A percentile compares a stretch with the other conserved stretches of the same genome.
These are phyloP conservation scores for Solanum microdontum DNA, from an alignment of 257 asterid species.

Conservation along the genomic window DNA sequence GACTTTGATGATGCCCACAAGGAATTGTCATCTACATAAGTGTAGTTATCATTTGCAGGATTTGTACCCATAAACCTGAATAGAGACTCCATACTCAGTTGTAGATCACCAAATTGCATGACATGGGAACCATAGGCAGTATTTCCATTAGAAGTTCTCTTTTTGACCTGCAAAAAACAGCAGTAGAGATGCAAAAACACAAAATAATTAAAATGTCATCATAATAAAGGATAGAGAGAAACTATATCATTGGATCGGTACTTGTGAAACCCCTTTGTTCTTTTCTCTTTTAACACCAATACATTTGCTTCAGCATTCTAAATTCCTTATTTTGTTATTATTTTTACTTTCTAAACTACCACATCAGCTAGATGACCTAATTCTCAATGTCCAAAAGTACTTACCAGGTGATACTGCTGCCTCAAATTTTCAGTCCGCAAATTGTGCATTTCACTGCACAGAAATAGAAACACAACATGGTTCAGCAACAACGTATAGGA, in stretches of 20 bases:
- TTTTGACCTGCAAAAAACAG: conserved; percentile 50
- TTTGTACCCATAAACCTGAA: conserved; percentile 62
- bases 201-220: neutral
- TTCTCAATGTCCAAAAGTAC: conserved; percentile 7
- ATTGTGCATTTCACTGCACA: conserved; percentile 78
- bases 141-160: conserved; percentile 54
- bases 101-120: conserved; percentile 80
- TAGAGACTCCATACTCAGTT: conserved; percentile 42
- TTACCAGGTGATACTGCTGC: conserved; percentile 84
- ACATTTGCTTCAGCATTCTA: neutral
- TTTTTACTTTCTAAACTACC: neutral
- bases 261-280: neutral
- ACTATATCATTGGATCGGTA: neutral
- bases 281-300: neutral
- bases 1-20: conserved; percentile 35
- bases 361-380: neutral
- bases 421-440: conserved; percentile 64
- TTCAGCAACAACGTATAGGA: neutral
- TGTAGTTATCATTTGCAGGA: conserved; percentile 72
- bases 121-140: conserved; percentile 76
- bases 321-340: neutral
- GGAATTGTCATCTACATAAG: conserved; percentile 46
- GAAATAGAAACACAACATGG: neutral
- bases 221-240: neutral
- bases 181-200: neutral